A percentile compares a stretch with the other conserved stretches of the same genome.
Conservation (phyloP, 495 filamentous ascomycete genomes). For the Pyrenula aspistea region DNA sequence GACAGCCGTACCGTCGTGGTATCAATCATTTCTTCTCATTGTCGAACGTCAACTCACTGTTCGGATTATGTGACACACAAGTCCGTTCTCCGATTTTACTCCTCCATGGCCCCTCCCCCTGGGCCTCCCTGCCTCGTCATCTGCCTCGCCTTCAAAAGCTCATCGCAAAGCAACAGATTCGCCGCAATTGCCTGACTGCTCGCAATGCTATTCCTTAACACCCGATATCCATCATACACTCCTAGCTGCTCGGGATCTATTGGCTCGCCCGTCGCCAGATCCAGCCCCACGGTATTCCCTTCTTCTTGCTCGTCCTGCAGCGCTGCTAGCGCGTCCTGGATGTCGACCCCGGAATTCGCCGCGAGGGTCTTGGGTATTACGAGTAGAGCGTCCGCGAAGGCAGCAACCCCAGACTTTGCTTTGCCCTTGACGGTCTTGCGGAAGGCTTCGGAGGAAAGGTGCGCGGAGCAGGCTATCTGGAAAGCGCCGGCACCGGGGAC, state of each 20-base stretch:
- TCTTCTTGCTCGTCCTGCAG: constrained; percentile 78
- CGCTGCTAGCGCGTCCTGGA: constrained; percentile 79
- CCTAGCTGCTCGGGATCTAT: constrained; percentile 94
- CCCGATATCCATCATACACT: constrained; percentile 93
- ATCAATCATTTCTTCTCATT: too few species aligned
- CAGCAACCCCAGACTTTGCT: constrained; percentile 85
- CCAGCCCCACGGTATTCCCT: constrained; percentile 76
- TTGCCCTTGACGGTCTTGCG: constrained; percentile 88
- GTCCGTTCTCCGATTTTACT: too few species aligned
- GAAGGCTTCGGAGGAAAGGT: constrained; percentile 74
- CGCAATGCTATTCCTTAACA: constrained; percentile 83
- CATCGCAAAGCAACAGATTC: constrained; percentile 91
- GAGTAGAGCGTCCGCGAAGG: constrained; percentile 87
- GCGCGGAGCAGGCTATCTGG: constrained; percentile 87
- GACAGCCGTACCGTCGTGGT: too few species aligned
- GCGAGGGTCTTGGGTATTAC: constrained; percentile 96
- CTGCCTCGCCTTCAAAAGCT: constrained; percentile 93
- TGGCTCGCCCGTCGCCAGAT: constrained; percentile 73
- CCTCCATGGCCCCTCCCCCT: constrained; percentile 25
- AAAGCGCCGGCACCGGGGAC: constrained; percentile 93
- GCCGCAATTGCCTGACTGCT: constrained; percentile 91
- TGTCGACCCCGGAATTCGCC: constrained; percentile 90
- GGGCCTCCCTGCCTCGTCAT: constrained; percentile 50
- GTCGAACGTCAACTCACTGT: too few species aligned
- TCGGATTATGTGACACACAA: too few species aligned